Evolutionary conservation across 192 early-diverging fungal genomes (phyloP), one percentile per base, ranked within the genome.

Genomic region (Coemansia sp.): DNA sequence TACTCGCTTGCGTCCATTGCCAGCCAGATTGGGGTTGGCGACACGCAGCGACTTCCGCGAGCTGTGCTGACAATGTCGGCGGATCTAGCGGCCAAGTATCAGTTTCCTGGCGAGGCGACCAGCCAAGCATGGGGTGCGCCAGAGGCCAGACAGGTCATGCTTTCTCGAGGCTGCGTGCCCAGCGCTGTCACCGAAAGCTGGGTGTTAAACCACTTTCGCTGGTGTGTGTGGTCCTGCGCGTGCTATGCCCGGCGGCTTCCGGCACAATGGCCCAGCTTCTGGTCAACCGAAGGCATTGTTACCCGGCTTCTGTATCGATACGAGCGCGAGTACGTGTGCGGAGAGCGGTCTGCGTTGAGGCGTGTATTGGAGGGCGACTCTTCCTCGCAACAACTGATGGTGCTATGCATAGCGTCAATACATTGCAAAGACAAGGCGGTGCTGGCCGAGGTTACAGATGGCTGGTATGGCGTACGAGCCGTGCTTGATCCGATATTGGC

Each of bases 201-300:
- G 78, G 73, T 76, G 22, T 49, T 35, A 38, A 81, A 81, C 53
- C 78, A 81, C 54, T 81, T 62, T 47, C 72, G 78, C 12, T 81
- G 78, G 78, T 39, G 58, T 19, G 69, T 81, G 32, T 81, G 78
- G 78, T 56, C 37, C 25, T 38, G 60, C 10, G 73, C 73, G 2
- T 59, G 78, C 62, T 72, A 69, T 36, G 73, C 73, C 6, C 68
- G 78, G 24, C 65, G 73, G 41, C n/a, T 81, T 15, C 78, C 73
- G 5, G 10, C 51, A 25, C 61, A 39, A 24, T 73, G 70, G 67
- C 58, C 45, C 32, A 59, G 63, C 41, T 68, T 80, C 39, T 75
- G 78, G 72, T 65, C 60, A 6, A 40, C 53, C 19, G 73, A 68
- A 8, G 39, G 39, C 43, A 51, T 75, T 10, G 11, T 68, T 1